phyloP scores from a whole-genome alignment of 2,329 filamentous ascomycete genomes.

The Zymoseptoria passerinii region DNA sequence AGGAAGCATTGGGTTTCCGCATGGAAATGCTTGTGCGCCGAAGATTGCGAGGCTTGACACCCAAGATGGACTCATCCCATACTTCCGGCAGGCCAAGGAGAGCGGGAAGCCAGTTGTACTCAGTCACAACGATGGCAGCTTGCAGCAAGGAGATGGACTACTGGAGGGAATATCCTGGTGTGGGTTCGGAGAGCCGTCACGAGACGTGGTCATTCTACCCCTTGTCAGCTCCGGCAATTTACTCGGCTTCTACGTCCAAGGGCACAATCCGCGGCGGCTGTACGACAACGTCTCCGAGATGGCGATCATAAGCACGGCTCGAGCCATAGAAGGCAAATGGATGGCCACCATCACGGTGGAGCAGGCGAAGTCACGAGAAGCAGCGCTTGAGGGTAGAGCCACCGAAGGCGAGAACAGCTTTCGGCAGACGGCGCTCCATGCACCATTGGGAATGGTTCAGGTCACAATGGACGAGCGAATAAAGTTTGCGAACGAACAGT shows the following conservation, averaged over 20 bases:
- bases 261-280: slow-evolving; percentile 16
- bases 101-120: slow-evolving; percentile 4
- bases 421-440: slow-evolving; percentile 31
- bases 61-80: slow-evolving; percentile 5
- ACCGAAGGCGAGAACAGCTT: slow-evolving; percentile 30
- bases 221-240: slow-evolving; percentile 7
- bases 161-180: slow-evolving; percentile 17
- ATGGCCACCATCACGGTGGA: slow-evolving; percentile 8
- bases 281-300: slow-evolving; percentile 11
- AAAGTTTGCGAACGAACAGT: slow-evolving; percentile 33
- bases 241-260: slow-evolving; percentile 20
- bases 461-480: slow-evolving; percentile 27
- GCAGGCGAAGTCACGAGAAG: slow-evolving; percentile 6
- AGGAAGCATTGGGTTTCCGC: slow-evolving; percentile 9
- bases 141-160: background rate
- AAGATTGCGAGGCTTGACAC: slow-evolving; percentile 5
- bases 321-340: slow-evolving; percentile 15
- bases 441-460: slow-evolving; percentile 33
- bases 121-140: slow-evolving; percentile 1
- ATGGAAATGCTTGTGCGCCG: slow-evolving; percentile 8
- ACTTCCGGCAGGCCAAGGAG: slow-evolving; percentile 5
- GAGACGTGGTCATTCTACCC: slow-evolving; percentile 8
- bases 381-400: slow-evolving; percentile 9
- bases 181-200: slow-evolving; percentile 16
- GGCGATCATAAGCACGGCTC: slow-evolving; percentile 9